Evolutionary conservation across 2,329 filamentous ascomycete genomes (phyloP), one percentile per base, ranked within the genome.

Genomic region (Aureobasidium musti): DNA sequence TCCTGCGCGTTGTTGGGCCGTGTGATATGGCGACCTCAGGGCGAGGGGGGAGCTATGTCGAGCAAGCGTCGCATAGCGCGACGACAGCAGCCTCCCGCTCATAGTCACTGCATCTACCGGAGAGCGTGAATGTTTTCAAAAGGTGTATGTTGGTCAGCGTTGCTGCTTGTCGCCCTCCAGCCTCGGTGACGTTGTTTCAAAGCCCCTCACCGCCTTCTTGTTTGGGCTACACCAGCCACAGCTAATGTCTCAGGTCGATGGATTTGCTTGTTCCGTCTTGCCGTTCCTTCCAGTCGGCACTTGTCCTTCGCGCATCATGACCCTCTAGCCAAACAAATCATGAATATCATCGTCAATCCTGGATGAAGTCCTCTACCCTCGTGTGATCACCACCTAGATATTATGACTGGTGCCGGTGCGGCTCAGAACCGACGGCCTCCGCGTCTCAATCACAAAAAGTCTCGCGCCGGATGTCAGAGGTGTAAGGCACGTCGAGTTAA

Each of bases 71-170:
- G 86, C 82, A 72, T 90, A 84, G 80, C 90, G 87, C 76, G 89
- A 87, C 78, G 90, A 88, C 79, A 93, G 82, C 74, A 91, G 86
- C 84, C 90, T 88, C 83, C 86, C 87, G 81, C 86, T 89, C 87
- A 90, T 89, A 0, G 23, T 64, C 39, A 39, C 49, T 64, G 61
- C 61, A 64, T 64, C 30, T 28, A 41, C 19, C 43, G 39, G 21
- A 52, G 35, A 39, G 35, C 1, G 13, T 30, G 23, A n/a, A 30
- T 11, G 17, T 33, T 14, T 3, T 17, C 5, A 3, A 17, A 23
- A 11, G 26, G 21, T 13, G 5, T 5, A 23, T 26, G 14, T 35
- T 56, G 53, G 35, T 56, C 35, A 56, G 53, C n/a, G n/a, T 39
- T 26, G 53, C 3, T 39, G 13, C 13, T 35, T 28, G 47, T 50